Evolutionary conservation across 2,329 filamentous ascomycete species (phyloP).

Genomic region (Cercospora zeae-maydis): DNA sequence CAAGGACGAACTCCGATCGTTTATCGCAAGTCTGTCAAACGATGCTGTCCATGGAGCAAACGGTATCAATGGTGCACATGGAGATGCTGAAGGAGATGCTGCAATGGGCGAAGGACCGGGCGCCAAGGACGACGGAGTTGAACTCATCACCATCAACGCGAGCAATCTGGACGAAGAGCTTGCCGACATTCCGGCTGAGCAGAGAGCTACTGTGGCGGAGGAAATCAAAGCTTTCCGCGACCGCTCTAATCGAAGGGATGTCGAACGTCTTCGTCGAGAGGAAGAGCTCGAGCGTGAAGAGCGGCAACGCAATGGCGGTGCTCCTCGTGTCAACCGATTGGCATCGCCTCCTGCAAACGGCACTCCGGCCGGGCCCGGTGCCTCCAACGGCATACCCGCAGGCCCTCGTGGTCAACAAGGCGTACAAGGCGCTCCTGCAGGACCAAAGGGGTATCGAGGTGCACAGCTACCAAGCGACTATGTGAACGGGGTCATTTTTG

Average conservation of each 20-base stretch:
- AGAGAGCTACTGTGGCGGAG: constrained; percentile 88
- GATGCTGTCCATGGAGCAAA: constrained; percentile 46
- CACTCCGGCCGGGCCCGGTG: constrained; percentile 50
- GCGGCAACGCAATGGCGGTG: constrained; percentile 64
- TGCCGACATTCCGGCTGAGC: constrained; percentile 90
- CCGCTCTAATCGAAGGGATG: constrained; percentile 78
- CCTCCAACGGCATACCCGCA: constrained; percentile 69
- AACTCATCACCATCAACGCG: constrained; percentile 86
- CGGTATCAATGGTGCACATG: constrained; percentile 18
- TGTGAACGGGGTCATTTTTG: constrained; percentile 75
- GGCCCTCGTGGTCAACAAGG: constrained; percentile 63
- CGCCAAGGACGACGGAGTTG: constrained; percentile 61
- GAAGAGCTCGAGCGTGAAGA: constrained; percentile 91
- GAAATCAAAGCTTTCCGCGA: constrained; percentile 95
- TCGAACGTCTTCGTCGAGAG: constrained; percentile 81
- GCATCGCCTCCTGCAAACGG: constrained; percentile 61
- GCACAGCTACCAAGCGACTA: constrained; percentile 67
- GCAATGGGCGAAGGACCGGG: constrained; percentile 27
- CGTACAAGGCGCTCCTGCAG: constrained; percentile 71
- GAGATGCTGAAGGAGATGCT: constrained; percentile 24
- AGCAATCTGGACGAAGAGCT: constrained; percentile 78
- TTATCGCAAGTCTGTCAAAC: constrained; percentile 69
- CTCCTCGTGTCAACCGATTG: constrained; percentile 60
- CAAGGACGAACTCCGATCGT: constrained; percentile 62
- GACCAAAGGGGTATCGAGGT: constrained; percentile 56